Conservation (phyloP, 805 yeast species). For the Lipomyces chichibuensis region DNA sequence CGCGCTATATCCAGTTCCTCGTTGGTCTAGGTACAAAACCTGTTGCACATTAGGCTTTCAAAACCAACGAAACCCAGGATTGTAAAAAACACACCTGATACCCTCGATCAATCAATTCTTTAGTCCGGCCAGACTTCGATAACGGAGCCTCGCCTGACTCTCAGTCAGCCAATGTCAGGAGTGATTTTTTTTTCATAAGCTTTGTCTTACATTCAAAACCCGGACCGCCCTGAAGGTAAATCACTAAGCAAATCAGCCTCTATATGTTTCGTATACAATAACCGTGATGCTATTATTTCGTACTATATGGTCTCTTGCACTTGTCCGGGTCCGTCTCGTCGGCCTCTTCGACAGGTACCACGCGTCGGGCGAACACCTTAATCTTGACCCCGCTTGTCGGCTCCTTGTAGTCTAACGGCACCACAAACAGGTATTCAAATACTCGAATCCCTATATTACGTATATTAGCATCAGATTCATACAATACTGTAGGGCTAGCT, state of each 20-base stretch:
- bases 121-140: slow-evolving; percentile 46
- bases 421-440: slow-evolving; percentile 27
- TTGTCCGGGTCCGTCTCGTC: slow-evolving; percentile 20
- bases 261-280: neutral
- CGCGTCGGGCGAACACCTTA: slow-evolving; percentile 29
- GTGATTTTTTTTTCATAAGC: neutral
- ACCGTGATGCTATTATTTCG: neutral
- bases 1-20: slow-evolving; percentile 63
- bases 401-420: slow-evolving; percentile 25
- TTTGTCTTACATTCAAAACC: slow-evolving; percentile 32
- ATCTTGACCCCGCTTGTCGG: slow-evolving; percentile 8
- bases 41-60: slow-evolving; percentile 39
- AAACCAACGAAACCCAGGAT: neutral
- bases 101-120: slow-evolving; percentile 49
- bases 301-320: slow-evolving; percentile 33
- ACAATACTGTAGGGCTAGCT: neutral
- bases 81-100: slow-evolving; percentile 17
- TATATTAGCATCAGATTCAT: neutral
- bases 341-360: slow-evolving; percentile 28
- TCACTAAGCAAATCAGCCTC: slow-evolving; percentile 18
- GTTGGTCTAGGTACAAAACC: slow-evolving; percentile 56
- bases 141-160: slow-evolving; percentile 44
- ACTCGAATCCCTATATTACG: slow-evolving; percentile 22
- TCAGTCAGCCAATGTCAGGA: neutral
- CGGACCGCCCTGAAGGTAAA: slow-evolving; percentile 35